Percentiles rank a stretch among this genome's conserved stretches.
Conservation (phyloP, 2,329 filamentous ascomycete species). For the Shiraia bambusicola region DNA sequence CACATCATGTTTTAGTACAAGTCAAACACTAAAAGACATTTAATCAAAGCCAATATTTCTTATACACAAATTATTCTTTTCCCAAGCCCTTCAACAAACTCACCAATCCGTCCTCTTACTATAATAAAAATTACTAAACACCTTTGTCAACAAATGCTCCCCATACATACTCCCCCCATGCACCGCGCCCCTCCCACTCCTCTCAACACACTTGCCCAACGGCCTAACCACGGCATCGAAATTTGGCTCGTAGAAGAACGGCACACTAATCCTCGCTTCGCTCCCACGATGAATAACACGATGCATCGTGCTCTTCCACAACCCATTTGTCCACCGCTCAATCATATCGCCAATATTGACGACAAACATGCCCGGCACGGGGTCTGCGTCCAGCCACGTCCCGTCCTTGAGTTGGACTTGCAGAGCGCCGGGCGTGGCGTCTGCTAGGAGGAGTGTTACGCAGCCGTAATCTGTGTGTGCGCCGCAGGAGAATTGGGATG, state of each 20-base stretch:
- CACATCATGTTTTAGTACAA: not conserved
- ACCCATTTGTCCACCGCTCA: slow-evolving; percentile 49
- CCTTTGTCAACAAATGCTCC: slow-evolving; percentile 47
- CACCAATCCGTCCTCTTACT: slow-evolving; percentile 31
- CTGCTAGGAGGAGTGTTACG: slow-evolving; percentile 50
- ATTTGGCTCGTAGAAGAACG: slow-evolving; percentile 54
- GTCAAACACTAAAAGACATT: no score
- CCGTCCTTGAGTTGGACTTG: slow-evolving; percentile 48
- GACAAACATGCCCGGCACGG: slow-evolving; percentile 48
- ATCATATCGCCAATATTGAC: slow-evolving; percentile 56
- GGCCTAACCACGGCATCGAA: slow-evolving; percentile 46
- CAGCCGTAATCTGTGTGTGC: slow-evolving; percentile 51
- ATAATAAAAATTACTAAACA: slow-evolving; percentile 47
- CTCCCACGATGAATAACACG: slow-evolving; percentile 48
- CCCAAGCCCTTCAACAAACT: no score
- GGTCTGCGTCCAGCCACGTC: slow-evolving; percentile 50
- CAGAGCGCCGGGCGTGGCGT: slow-evolving; percentile 46
- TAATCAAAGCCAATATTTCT: no score
- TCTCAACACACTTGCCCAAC: slow-evolving; percentile 41
- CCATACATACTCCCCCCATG: slow-evolving; percentile 44
- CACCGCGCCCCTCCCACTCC: slow-evolving; percentile 32
- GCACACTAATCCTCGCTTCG: slow-evolving; percentile 47
- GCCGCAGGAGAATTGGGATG: slow-evolving; percentile 43
- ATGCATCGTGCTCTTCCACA: slow-evolving; percentile 49
- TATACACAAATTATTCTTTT: no score